Base-by-base conservation (phyloP, 371 early-diverging fungal species). In the Fennellomyces sp. region DNA sequence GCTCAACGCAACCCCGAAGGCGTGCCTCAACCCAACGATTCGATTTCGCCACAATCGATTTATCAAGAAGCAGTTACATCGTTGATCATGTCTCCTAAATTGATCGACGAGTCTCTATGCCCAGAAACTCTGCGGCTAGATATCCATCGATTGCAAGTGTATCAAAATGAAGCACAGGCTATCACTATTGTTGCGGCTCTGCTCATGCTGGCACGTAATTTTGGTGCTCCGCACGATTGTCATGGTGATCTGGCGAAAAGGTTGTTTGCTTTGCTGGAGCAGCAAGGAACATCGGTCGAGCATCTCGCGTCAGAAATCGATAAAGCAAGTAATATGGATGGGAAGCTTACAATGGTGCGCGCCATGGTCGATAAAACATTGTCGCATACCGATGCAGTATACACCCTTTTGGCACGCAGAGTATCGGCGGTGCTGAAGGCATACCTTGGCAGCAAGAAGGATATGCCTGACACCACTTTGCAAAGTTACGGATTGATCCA, bases 301-400 rank as follows among this genome's bases (percentile, higher is more conserved):
- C 62, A 80, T 47, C 51, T 87, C 7, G 52, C 81, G 6, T 51
- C 67, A 1, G 82, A 77, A 53, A 58, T 89, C 39, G 15, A 54
- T n/a, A 17, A 26, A 7, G 15, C 23, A 10, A 27, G 19, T 10
- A 36, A 25, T 21, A n/a, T 15, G 2, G 25, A 19, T 19, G 15
- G 4, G 27, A 39, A 12, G 0, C 23, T 25, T 15, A 19, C 23
- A n/a, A 35, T 54, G 36, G 66, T 91, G 17, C 69, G 72, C 39
- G 70, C 63, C 56, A 90, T 91, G 91, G 88, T 91, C 8, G 80
- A 79, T 33, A 91, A 89, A 70, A 90, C 89, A 1, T 68, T 93
- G 2, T 82, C 83, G 11, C 81, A 83, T 56, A 70, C 71, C 5
- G 91, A 93, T 64, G 80, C 89, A 2, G 80, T 93, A 5, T 91